Conservation (phyloP, 2,329 filamentous ascomycete genomes). For the Claviceps purpurea region DNA sequence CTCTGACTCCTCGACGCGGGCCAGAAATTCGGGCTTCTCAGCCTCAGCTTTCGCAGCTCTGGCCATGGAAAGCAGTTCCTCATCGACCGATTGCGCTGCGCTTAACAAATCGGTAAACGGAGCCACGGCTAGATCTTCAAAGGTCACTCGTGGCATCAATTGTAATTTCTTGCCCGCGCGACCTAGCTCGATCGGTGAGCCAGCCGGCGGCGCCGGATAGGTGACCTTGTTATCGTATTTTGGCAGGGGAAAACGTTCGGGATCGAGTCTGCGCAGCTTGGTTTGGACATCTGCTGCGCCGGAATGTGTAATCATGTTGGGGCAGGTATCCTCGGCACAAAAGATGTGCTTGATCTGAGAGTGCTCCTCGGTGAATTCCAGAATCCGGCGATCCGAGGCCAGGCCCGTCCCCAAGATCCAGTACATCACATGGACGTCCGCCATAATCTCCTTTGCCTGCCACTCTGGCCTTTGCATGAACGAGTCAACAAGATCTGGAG, state of each 20-base stretch:
- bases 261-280: conserved; percentile 59
- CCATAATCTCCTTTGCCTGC: conserved; percentile 49
- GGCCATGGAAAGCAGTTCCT: conserved; percentile 39
- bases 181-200: conserved; percentile 22
- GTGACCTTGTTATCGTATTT: conserved; percentile 41
- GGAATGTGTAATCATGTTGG: conserved; percentile 62
- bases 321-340: conserved; percentile 57
- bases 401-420: conserved; percentile 72
- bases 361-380: conserved; percentile 54
- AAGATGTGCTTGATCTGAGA: conserved; percentile 58
- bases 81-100: conserved; percentile 26
- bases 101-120: conserved; percentile 33
- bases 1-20: conserved; percentile 36
- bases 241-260: conserved; percentile 58
- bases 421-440: conserved; percentile 52
- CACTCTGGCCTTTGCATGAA: conserved; percentile 64
- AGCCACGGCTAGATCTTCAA: conserved; percentile 32
- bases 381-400: conserved; percentile 45
- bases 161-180: conserved; percentile 30
- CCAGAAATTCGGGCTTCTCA: conserved; percentile 30
- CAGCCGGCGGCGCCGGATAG: conserved; percentile 11
- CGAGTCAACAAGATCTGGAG: conserved; percentile 52
- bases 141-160: conserved; percentile 32
- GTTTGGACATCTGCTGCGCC: conserved; percentile 53
- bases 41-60: conserved; percentile 29